Conservation (phyloP, 106 monocot genomes). For the Apostasia shenzhenica region DNA sequence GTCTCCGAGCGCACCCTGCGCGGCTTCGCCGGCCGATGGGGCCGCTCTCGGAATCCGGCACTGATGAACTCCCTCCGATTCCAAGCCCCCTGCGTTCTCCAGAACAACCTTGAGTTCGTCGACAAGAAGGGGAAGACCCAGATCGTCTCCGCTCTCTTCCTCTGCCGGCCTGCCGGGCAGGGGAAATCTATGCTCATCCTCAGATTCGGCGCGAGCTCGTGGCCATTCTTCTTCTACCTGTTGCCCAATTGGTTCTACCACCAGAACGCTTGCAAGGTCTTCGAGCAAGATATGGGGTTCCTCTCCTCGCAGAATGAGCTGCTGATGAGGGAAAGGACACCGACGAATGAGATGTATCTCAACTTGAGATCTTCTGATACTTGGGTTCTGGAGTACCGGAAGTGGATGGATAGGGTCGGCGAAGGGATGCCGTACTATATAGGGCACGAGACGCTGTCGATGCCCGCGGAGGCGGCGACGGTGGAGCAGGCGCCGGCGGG, state of each 20-base stretch:
- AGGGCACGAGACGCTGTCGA: conserved; percentile 54
- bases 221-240: conserved; percentile 18
- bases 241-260: conserved; percentile 82
- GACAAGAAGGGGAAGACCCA: conserved; percentile 62
- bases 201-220: conserved; percentile 54
- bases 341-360: conserved; percentile 76
- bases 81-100: conserved; percentile 71
- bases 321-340: conserved; percentile 59
- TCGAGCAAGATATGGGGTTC: conserved; percentile 99
- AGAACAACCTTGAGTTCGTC: conserved; percentile 59
- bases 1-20: conserved; percentile 55
- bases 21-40: conserved; percentile 84
- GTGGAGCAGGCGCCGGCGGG: conserved; percentile 14
- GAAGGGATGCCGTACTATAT: conserved; percentile 97
- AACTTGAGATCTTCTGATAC: conserved; percentile 74
- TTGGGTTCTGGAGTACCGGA: conserved; percentile 90
- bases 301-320: conserved; percentile 96
- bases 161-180: conserved; percentile 90
- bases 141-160: conserved; percentile 70
- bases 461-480: conserved; percentile 8
- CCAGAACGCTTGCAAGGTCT: conserved; percentile 87
- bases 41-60: conserved; percentile 13
- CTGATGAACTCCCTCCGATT: conserved; percentile 56
- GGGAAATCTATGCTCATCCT: conserved; percentile 95
- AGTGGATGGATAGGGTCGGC: conserved; percentile 95